phyloP scores from a whole-genome alignment of 306 rosid genomes.

The Quercus robur region DNA sequence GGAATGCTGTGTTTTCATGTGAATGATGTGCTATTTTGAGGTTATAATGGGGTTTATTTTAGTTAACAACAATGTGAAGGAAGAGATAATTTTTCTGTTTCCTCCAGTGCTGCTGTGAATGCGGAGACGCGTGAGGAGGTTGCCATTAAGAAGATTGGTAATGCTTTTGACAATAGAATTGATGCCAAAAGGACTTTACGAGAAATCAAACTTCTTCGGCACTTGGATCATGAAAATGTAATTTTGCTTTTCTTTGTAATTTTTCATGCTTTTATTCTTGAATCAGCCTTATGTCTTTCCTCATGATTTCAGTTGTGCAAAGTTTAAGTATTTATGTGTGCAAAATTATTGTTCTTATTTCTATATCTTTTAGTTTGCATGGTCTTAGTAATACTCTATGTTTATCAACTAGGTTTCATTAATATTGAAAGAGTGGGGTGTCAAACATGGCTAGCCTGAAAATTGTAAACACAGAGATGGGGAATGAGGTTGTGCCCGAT shows the following conservation, averaged over 20 bases:
- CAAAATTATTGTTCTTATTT: neutral
- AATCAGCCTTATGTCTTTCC: neutral
- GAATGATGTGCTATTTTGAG: conserved; percentile 1
- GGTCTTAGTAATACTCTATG: neutral
- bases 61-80: conserved; percentile 29
- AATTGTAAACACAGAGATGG: neutral
- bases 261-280: conserved; percentile 8
- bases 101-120: conserved; percentile 80
- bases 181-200: conserved; percentile 93
- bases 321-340: conserved; percentile 4
- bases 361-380: neutral
- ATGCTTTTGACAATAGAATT: conserved; percentile 95
- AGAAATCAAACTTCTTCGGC: conserved; percentile 90
- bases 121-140: conserved; percentile 83
- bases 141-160: conserved; percentile 98
- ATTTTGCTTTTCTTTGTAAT: conserved; percentile 18
- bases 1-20: neutral
- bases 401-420: neutral
- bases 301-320: neutral
- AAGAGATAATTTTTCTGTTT: conserved; percentile 31
- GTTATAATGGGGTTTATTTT: neutral
- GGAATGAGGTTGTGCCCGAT: too few species aligned
- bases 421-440: neutral
- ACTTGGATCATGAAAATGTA: conserved; percentile 97
- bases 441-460: neutral